Percentiles rank a stretch among this genome's conserved stretches.
Evolutionary conservation across 176 grass and related monocot species (phyloP).

Genomic region (Musa beccarii): DNA sequence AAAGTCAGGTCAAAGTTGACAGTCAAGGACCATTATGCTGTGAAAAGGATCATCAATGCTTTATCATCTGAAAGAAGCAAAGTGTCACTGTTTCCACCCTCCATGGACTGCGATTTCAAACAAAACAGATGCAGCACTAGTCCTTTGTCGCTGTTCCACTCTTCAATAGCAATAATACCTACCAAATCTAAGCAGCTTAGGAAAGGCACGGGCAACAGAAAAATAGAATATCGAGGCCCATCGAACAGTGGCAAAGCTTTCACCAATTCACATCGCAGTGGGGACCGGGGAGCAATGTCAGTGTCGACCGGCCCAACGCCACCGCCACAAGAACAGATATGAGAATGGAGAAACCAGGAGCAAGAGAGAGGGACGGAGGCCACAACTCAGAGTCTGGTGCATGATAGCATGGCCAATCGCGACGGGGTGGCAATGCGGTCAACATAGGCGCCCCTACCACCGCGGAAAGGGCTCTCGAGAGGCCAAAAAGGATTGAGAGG

Average conservation of each 20-base stretch:
- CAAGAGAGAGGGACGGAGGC: not conserved
- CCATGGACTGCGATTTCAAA: not conserved
- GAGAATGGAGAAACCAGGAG: constrained; percentile 6
- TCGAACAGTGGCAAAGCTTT: constrained; percentile 12
- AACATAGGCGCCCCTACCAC: constrained; percentile 10
- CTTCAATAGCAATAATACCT: constrained; percentile 12
- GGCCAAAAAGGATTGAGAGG: not conserved
- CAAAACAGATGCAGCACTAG: not conserved
- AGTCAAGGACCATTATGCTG: not conserved
- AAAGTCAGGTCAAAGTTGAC: too few species aligned
- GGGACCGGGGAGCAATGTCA: constrained; percentile 19
- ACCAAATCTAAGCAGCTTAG: constrained; percentile 29
- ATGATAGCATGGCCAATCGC: not conserved
- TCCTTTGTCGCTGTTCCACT: constrained; percentile 8
- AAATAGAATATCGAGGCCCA: constrained; percentile 21
- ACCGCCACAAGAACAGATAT: constrained; percentile 12
- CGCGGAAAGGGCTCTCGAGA: constrained; percentile 4
- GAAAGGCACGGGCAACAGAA: constrained; percentile 24
- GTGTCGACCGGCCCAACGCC: not conserved
- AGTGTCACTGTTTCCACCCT: not conserved
- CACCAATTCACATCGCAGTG: constrained; percentile 15
- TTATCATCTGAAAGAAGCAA: constrained; percentile 1
- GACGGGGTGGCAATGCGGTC: not conserved
- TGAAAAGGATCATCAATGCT: not conserved
- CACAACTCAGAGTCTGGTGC: constrained; percentile 1